Base-by-base conservation (phyloP, 2,329 filamentous ascomycete species). In the Exophiala lecanii-corni region DNA sequence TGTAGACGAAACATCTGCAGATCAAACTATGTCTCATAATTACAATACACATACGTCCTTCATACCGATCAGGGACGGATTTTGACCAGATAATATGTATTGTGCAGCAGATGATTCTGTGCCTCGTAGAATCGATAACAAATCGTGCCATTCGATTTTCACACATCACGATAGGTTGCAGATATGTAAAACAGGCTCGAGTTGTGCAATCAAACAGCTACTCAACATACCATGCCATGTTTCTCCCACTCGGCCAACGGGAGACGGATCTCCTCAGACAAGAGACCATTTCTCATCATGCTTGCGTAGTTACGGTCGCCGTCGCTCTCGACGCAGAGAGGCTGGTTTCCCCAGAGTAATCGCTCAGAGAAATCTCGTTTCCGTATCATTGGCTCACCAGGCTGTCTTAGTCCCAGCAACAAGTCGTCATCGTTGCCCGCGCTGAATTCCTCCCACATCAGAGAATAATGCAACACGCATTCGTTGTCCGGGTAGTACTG, bases 401-500 rank as follows among this genome's bases (percentile, higher is more conserved):
- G 5, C 25, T 28, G 25, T 9, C 25, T 9, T 28, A 28, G n/a
- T 7, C 25, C 25, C 9, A n/a, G 25, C 9, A 9, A 28, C n/a
- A 28, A n/a, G n/a, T 28, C 25, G 7, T 9, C 25, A 28, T n/a
- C n/a, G 25, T 7, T 28, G n/a, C 25, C n/a, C 25, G 25, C 25
- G n/a, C 25, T 28, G 30, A 5, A 12, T 16, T 6, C 5, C n/a
- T 12, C 5, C 30, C 30, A 32, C 30, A 32, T 32, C 30, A 32
- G n/a, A 5, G 30, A 32, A 13, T 32, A 32, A 5, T 5, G n/a
- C 5, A 32, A 5, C 5, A 32, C 30, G 30, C 30, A 32, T 13
- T 32, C 30, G 30, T 32, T 32, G n/a, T 32, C 30, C 30, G 30
- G 30, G 30, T 32, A 32, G 30, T 32, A 32, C n/a, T 32, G 30